These are phyloP conservation scores for Wickerhamomyces hampshirensis DNA, from an alignment of 805 yeast genomes.

Conservation along the genomic window DNA sequence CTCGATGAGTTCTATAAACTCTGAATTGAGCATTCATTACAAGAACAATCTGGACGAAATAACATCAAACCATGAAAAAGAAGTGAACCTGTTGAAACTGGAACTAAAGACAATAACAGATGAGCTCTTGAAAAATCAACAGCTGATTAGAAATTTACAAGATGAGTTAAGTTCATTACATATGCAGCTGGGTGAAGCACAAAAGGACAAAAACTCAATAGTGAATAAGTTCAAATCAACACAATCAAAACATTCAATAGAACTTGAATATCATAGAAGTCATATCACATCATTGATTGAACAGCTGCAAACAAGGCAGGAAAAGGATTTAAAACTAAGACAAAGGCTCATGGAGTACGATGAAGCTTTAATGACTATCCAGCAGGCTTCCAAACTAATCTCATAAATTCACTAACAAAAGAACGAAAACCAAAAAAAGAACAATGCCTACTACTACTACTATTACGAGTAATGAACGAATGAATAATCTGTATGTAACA, in stretches of 20 bases:
- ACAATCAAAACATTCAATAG: conserved; percentile 6
- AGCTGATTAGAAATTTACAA: conserved; percentile 2
- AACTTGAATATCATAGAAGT: conserved; percentile 11
- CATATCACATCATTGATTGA: conserved; percentile 11
- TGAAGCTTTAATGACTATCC: neutral
- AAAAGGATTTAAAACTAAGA: conserved; percentile 18
- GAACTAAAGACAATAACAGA: conserved; percentile 4
- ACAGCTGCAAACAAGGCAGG: conserved; percentile 17
- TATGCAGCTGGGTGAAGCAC: neutral
- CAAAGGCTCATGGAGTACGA: conserved; percentile 14
- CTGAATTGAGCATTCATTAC: conserved; percentile 4
- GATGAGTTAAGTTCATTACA: neutral
- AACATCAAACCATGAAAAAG: conserved; percentile 8
- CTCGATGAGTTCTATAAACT: conserved; percentile 15
- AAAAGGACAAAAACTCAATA: conserved; percentile 3
- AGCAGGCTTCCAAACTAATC: too few relatives aligned
- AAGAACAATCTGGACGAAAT: conserved; percentile 5
- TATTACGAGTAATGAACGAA: too few relatives aligned
- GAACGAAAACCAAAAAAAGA: too few relatives aligned
- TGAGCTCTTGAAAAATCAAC: conserved; percentile 7
- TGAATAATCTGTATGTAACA: too few relatives aligned
- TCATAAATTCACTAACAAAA: too few relatives aligned
- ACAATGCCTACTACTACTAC: too few relatives aligned
- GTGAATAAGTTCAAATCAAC: conserved; percentile 1
- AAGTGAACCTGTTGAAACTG: conserved; percentile 9